Conservation (phyloP, 176 grass and related monocot species). For the Oryza longistaminata region DNA sequence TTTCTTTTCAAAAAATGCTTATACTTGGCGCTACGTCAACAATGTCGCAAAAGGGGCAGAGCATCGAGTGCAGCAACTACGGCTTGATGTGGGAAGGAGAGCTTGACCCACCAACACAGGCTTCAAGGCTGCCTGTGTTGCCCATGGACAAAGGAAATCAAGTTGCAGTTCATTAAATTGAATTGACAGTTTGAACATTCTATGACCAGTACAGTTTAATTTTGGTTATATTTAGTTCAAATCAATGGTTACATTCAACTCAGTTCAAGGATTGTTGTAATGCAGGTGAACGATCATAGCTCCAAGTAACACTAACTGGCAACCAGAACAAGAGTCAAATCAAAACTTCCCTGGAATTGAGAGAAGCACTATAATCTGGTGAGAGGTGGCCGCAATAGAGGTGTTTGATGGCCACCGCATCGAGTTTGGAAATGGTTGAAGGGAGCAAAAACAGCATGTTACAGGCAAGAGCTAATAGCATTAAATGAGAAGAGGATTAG, state of each 20-base stretch:
- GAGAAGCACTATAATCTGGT: background rate
- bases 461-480: background rate
- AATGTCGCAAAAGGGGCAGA: background rate
- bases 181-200: background rate
- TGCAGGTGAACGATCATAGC: background rate
- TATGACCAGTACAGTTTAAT: background rate
- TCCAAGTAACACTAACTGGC: background rate
- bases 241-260: background rate
- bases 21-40: too few relatives aligned
- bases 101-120: background rate
- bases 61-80: background rate
- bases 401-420: background rate
- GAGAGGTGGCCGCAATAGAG: too few relatives aligned
- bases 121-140: background rate
- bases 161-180: background rate
- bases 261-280: background rate
- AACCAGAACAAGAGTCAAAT: background rate
- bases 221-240: background rate
- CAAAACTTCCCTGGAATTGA: background rate
- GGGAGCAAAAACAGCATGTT: background rate
- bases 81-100: background rate
- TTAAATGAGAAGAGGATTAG: background rate
- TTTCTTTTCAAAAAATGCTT: too few relatives aligned
- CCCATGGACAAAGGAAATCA: background rate
- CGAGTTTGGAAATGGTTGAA: background rate